Base-by-base conservation (phyloP, 768 basidiomycete species). In the Lentinus brumalis region DNA sequence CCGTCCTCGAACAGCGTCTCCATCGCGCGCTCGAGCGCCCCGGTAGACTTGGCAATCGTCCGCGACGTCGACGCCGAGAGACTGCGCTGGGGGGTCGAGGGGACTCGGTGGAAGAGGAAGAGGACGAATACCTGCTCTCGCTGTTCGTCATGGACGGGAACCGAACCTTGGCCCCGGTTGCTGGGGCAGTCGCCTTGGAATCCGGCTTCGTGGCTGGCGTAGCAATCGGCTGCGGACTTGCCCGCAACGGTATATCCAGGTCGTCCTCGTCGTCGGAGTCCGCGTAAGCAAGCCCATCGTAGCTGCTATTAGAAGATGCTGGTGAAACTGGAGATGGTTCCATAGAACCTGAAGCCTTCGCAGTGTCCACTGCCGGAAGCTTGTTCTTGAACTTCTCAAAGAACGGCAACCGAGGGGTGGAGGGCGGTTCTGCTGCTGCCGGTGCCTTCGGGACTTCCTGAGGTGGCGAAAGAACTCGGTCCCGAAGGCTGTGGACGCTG, bases 331-430 rank as follows among this genome's bases (percentile, higher is more conserved):
- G 59, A 38, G 60, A 44, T 31, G 60, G 51, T 42, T 56, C 61
- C 29, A 49, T 49, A 18, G 55, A 45, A 21, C 26, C 30, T 9
- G 60, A 46, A 2, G 60, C 46, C 54, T 31, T 59, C 26, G 51
- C 40, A 14, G 61, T 61, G 46, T 68, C 66, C 39, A 67, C 62
- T 55, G 63, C 57, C 18, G 69, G 61, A 44, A 69, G 62, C 51
- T 70, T 61, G 69, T 72, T 60, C 71, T 80, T 82, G 67, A 81
- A 77, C 64, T 82, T 82, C 57, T 87, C 85, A 63, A 88, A 81
- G 70, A 88, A 83, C 9, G 84, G 82, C 61, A 87, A 73, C 5
- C 77, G 73, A 14, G 69, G 68, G 16, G 70, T 64, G 15, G 68
- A 62, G 7, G 69, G 68, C 16, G 56, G 44, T 29, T 55, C 57